Conservation (phyloP, 129 eudicot species). For the Flaveria trinervia region DNA sequence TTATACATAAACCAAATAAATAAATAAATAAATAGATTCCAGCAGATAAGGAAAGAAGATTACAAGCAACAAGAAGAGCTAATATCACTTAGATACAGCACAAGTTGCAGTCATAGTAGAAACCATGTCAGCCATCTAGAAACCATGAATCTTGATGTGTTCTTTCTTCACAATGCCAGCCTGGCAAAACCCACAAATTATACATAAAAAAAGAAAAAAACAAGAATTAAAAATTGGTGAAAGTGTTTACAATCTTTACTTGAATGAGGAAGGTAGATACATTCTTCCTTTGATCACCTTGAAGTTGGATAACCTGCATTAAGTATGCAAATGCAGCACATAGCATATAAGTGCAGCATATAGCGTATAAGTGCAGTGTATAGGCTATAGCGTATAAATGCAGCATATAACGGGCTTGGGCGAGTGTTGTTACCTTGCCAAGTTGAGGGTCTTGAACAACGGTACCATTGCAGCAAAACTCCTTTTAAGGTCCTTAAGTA, state of each 20-base stretch:
- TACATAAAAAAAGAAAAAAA: neutral
- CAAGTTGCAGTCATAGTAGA: slow-evolving; percentile 36
- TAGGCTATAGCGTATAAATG: neutral
- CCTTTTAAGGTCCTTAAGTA: slow-evolving; percentile 85
- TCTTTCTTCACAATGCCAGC: slow-evolving; percentile 89
- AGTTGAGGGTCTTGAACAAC: slow-evolving; percentile 91
- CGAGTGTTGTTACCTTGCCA: slow-evolving; percentile 52
- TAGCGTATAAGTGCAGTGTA: neutral
- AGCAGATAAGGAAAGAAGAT: slow-evolving; percentile 32
- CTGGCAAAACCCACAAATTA: slow-evolving; percentile 28
- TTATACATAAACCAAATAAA: slow-evolving; percentile 1
- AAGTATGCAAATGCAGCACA: neutral
- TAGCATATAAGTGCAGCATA: neutral
- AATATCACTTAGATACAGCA: slow-evolving; percentile 43
- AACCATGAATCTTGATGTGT: slow-evolving; percentile 85
- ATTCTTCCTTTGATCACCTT: slow-evolving; percentile 88
- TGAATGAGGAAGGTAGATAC: slow-evolving; percentile 79
- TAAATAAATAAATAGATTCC: neutral
- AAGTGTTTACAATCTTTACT: slow-evolving; percentile 33
- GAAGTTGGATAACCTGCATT: slow-evolving; percentile 71
- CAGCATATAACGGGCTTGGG: neutral
- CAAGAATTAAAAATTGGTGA: neutral
- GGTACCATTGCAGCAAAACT: slow-evolving; percentile 92
- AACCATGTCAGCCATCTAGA: slow-evolving; percentile 43
- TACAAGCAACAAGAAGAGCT: slow-evolving; percentile 35